phyloP scores from a whole-genome alignment of 768 basidiomycete genomes.

The Termitomyces sp. region DNA sequence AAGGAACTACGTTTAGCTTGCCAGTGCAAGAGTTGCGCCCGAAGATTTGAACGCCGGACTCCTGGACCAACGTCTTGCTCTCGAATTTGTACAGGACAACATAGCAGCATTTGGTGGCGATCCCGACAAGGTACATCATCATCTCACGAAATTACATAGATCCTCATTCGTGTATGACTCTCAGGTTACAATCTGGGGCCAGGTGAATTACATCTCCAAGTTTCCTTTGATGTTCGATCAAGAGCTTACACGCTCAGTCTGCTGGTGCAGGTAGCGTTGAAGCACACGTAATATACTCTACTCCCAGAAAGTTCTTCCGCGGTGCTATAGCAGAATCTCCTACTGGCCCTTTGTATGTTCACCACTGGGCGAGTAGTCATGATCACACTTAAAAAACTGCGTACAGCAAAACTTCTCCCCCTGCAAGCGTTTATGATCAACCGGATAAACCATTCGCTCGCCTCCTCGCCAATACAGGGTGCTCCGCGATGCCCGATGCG shows the following conservation, averaged over 20 bases:
- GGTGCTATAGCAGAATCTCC: constrained; percentile 50
- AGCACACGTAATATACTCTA: constrained; percentile 41
- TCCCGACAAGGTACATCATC: constrained; percentile 37
- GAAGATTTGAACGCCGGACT: constrained; percentile 56
- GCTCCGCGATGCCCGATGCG: constrained; percentile 31
- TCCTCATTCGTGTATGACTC: not conserved
- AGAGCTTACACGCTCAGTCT: constrained; percentile 26
- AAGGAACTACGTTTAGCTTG: constrained; percentile 25
- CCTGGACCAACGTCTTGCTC: constrained; percentile 52
- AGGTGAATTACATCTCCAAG: constrained; percentile 1
- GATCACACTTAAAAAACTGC: not conserved
- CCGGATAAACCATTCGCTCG: constrained; percentile 46
- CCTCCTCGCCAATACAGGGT: constrained; percentile 41
- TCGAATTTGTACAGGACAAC: constrained; percentile 62
- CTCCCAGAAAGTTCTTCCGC: constrained; percentile 35
- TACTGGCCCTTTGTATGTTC: constrained; percentile 47
- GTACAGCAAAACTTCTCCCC: constrained; percentile 45
- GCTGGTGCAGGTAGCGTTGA: constrained; percentile 49
- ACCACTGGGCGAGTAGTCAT: too few relatives aligned
- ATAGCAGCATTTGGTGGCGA: constrained; percentile 64
- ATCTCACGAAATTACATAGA: not conserved
- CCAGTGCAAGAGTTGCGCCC: constrained; percentile 38
- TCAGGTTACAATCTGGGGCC: constrained; percentile 52
- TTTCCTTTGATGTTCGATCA: not conserved
- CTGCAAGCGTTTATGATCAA: constrained; percentile 41